Evolutionary conservation across 169 alveolate species (phyloP), one percentile per base, ranked within the genome.

Genomic region (Cryptosporidium andersoni): DNA sequence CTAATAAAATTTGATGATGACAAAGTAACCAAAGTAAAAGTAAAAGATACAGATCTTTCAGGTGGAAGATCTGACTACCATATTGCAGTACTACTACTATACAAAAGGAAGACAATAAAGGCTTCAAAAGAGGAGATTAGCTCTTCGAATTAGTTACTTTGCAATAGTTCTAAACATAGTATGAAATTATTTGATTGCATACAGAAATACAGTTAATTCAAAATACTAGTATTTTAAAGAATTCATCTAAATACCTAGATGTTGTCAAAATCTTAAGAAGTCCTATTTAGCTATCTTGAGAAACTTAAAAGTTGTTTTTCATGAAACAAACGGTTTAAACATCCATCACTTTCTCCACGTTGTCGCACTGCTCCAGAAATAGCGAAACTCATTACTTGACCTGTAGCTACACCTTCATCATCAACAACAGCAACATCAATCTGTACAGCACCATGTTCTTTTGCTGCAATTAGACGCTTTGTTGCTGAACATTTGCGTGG

Each of bases 401-500:
- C 95, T 58, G 91, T 91, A 81, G 88, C 92, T 53, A 91, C 93
- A 65, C 98, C 97, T 58, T 93, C 92, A 82, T 93, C 96, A 68
- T 94, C 97, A 88, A 95, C 97, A 90, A 94, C 82, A 51, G 97
- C 98, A 65, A 95, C 92, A 88, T 92, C 96, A 66, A 96, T 90
- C 89, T 95, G 97, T 80, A 96, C 97, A 43, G 98, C 93, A 51
- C 98, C 97, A 82, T 95, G 96, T 92, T 96, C 99, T 91, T 92
- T 94, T 25, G 98, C 94, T 55, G 93, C 93, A 65, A 96, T 88
- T 49, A 95, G 90, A 66, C 96, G 91, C 89, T 95, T 92, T 74
- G 99, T 96, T 66, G 98, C 98, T 48, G 97, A 94, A 92, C 99
- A 96, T 89, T 94, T 96, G 89, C 98, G 94, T 65, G 98, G 98